These are phyloP conservation scores for Capniomyces stellatus DNA, from an alignment of 371 early-diverging fungal genomes.

Conservation along the genomic window DNA sequence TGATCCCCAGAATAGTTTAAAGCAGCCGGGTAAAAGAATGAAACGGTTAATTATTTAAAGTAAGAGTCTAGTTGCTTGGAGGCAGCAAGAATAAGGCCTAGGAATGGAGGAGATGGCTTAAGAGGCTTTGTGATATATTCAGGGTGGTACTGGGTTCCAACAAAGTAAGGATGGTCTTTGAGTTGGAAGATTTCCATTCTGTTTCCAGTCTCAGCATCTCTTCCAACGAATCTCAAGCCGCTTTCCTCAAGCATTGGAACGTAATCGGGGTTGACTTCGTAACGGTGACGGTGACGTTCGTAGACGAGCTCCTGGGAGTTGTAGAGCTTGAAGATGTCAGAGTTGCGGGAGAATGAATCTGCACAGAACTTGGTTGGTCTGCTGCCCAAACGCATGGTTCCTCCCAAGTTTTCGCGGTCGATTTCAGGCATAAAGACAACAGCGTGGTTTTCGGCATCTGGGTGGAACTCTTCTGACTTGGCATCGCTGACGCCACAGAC, in stretches of 20 bases:
- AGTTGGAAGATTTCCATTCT: slow-evolving; percentile 96
- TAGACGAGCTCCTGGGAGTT: slow-evolving; percentile 36
- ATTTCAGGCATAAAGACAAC: slow-evolving; percentile 96
- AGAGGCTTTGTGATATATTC: slow-evolving; percentile 95
- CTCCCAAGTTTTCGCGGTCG: slow-evolving; percentile 85
- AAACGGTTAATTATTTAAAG: slow-evolving; percentile 5
- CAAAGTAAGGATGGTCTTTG: slow-evolving; percentile 85
- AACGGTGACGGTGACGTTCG: slow-evolving; percentile 98
- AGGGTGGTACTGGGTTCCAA: slow-evolving; percentile 98
- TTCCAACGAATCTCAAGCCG: slow-evolving; percentile 85
- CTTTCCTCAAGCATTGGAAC: slow-evolving; percentile 55
- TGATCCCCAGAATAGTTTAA: too few species aligned
- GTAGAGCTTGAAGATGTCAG: slow-evolving; percentile 38
- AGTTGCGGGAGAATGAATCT: slow-evolving; percentile 29
- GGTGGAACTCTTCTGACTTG: slow-evolving; percentile 73
- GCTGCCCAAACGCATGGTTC: slow-evolving; percentile 90
- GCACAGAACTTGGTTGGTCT: slow-evolving; percentile 71
- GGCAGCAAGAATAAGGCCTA: slow-evolving; percentile 81
- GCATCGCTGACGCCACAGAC: slow-evolving; percentile 74
- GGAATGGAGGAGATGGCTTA: slow-evolving; percentile 82
- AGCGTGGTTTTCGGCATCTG: slow-evolving; percentile 39
- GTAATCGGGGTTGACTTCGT: slow-evolving; percentile 89
- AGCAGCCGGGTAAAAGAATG: too few species aligned
- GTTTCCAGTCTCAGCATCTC: slow-evolving; percentile 70
- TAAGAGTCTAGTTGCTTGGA: slow-evolving; percentile 23